These are phyloP conservation scores for Dictyostelium intermedium DNA, from an alignment of 78 protist genomes.

Conservation along the genomic window DNA sequence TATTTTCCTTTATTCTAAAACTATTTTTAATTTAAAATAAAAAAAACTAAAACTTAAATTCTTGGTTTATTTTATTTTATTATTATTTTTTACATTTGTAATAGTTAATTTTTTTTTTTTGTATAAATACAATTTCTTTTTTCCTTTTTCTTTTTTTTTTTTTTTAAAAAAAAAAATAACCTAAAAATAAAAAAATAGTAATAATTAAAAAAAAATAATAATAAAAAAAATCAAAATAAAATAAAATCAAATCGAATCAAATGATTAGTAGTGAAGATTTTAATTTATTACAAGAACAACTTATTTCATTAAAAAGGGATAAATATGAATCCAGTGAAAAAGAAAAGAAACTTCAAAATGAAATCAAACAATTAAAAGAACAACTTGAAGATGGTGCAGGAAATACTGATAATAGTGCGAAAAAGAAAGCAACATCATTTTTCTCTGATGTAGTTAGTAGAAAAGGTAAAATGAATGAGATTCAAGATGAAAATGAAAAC, in stretches of 20 bases:
- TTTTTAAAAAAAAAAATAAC: background rate
- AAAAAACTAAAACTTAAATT: background rate
- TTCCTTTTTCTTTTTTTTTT: background rate
- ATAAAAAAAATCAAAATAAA: background rate
- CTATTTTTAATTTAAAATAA: background rate
- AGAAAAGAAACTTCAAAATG: constrained; percentile 46
- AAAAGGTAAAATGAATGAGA: constrained; percentile 43
- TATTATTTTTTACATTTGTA: background rate
- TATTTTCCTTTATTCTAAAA: background rate
- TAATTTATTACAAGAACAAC: constrained; percentile 58
- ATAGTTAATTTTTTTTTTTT: background rate
- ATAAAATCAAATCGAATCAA: background rate
- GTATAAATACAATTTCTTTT: too few species aligned
- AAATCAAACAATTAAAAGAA: constrained; percentile 37
- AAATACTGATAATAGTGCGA: background rate
- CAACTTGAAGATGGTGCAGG: constrained; percentile 17
- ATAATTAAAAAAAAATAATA: background rate
- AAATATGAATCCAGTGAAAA: constrained; percentile 59
- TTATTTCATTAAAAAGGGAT: constrained; percentile 43
- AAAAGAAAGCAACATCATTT: constrained; percentile 28
- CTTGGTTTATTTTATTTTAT: too few species aligned
- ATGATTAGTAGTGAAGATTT: constrained; percentile 60
- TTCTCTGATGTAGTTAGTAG: constrained; percentile 5
- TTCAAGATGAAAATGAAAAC: constrained; percentile 50
- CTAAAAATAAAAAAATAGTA: background rate